These are phyloP conservation scores for Citrus inodora DNA, from an alignment of 345 rosid genomes.

Conservation along the genomic window DNA sequence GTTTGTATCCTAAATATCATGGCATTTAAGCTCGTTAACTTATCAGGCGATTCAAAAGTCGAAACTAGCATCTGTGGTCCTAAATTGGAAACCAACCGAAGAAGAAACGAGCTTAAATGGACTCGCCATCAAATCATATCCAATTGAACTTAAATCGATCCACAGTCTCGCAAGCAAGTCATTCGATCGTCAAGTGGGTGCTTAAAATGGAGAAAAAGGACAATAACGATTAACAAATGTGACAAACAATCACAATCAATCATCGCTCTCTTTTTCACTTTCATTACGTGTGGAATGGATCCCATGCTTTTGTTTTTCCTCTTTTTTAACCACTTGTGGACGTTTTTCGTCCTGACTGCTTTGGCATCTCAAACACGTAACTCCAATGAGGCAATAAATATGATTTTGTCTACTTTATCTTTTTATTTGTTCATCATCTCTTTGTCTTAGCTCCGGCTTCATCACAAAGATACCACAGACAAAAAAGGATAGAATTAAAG, in stretches of 20 bases:
- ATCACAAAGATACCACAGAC: neutral
- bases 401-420: neutral
- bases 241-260: neutral
- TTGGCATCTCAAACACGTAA: constrained; percentile 17
- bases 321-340: constrained; percentile 5
- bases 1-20: too few species aligned
- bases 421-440: neutral
- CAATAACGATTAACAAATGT: neutral
- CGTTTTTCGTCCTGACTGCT: constrained; percentile 28
- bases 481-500: neutral
- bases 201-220: neutral
- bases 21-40: too few species aligned
- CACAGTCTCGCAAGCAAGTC: neutral
- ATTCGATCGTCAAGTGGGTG: neutral
- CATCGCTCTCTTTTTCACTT: neutral
- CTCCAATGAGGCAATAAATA: neutral
- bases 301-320: neutral
- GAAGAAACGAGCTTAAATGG: neutral
- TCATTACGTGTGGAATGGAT: constrained; percentile 5
- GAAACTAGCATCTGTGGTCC: too few species aligned
- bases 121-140: neutral
- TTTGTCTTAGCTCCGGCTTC: constrained; percentile 5
- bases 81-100: neutral
- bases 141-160: neutral
- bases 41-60: too few species aligned